phyloP scores from a whole-genome alignment of 345 rosid species.

The Bruguiera parviflora region DNA sequence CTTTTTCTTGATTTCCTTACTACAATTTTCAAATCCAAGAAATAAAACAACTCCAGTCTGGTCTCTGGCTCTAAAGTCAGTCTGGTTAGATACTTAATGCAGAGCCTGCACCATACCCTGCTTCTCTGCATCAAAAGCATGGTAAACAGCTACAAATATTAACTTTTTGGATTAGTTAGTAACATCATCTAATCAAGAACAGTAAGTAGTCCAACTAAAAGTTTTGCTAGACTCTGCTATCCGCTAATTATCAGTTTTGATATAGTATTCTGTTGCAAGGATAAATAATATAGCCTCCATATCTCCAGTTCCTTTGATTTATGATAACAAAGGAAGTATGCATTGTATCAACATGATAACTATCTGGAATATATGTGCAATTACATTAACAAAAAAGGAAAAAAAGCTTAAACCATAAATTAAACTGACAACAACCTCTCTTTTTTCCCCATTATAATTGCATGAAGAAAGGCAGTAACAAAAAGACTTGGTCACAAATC shows the following conservation, averaged over 20 bases:
- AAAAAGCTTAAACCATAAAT: neutral
- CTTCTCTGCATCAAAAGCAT: conserved; percentile 67
- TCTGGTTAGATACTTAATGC: conserved; percentile 61
- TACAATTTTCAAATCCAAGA: conserved; percentile 50
- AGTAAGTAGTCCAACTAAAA: conserved; percentile 9
- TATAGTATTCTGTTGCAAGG: conserved; percentile 1
- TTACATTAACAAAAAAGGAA: neutral
- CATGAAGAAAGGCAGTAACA: no score
- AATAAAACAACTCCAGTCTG: conserved; percentile 40
- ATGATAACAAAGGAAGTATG: neutral
- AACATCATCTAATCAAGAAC: conserved; percentile 20
- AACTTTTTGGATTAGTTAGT: conserved; percentile 33
- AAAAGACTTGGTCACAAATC: no score
- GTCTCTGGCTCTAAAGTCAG: conserved; percentile 48
- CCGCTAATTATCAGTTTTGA: conserved; percentile 4
- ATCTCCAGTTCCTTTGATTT: neutral
- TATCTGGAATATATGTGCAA: neutral
- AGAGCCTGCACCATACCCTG: conserved; percentile 56
- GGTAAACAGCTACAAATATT: conserved; percentile 42
- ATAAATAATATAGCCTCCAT: neutral
- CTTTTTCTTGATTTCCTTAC: conserved; percentile 33
- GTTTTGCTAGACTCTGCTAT: conserved; percentile 9
- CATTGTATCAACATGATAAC: neutral
- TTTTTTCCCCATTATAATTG: no score
- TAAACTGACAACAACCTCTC: no score